Percentiles rank a stretch among this genome's conserved stretches.
Conservation (phyloP, 768 basidiomycete species). For the Suillus bovinus region DNA sequence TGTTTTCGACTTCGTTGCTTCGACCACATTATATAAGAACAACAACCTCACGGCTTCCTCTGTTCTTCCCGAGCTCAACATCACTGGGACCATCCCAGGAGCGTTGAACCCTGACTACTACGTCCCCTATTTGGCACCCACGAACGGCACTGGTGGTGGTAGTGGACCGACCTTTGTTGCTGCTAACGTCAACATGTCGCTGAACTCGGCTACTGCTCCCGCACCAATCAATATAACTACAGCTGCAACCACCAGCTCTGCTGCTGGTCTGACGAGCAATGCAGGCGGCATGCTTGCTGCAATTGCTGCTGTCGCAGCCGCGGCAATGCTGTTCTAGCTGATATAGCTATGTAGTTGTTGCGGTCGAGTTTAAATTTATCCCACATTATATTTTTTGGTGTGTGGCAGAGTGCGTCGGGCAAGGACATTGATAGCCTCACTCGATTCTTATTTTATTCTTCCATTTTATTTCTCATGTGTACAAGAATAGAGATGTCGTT, state of each 20-base stretch:
- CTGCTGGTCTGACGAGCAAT: background rate
- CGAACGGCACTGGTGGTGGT: constrained; percentile 40
- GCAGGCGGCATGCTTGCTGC: background rate
- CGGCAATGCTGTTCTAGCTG: constrained; percentile 1
- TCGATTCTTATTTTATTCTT: no score
- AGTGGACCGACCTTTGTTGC: constrained; percentile 42
- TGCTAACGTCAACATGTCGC: constrained; percentile 31
- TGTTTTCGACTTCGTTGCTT: constrained; percentile 53
- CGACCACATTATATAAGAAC: constrained; percentile 45
- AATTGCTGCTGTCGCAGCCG: background rate
- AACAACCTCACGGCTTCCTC: constrained; percentile 34
- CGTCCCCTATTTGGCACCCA: constrained; percentile 47
- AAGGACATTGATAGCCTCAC: no score
- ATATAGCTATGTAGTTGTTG: background rate
- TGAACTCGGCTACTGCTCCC: constrained; percentile 37
- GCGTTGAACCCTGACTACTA: constrained; percentile 41
- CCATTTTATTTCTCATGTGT: no score
- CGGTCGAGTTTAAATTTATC: background rate
- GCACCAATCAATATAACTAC: constrained; percentile 43
- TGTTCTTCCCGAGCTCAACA: constrained; percentile 38
- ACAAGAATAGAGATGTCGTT: background rate
- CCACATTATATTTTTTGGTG: background rate
- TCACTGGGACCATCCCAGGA: constrained; percentile 43
- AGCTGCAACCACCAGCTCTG: background rate
- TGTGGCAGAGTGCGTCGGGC: no score